Evolutionary conservation across 1,284 basidiomycete genomes (phyloP), one percentile per base, ranked within the genome.

Genomic region (Trametes versicolor): DNA sequence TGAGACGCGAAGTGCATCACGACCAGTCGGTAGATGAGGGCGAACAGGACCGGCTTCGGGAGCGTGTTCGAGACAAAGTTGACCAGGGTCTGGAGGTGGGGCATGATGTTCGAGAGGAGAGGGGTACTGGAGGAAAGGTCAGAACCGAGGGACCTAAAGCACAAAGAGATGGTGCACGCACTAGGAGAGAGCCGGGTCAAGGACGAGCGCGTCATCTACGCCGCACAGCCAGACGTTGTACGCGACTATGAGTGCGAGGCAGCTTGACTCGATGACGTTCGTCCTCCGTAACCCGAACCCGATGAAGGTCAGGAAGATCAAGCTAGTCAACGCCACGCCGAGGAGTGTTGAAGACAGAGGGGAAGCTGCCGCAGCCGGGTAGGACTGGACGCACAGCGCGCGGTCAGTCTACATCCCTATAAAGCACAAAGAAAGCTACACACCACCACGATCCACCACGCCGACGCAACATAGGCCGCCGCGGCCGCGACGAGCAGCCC

Each of bases 231-330:
- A 94, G 49, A 94, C 85, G 69, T 93, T 94, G 76, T 93, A 96
- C 17, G 94, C 93, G 39, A 97, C 85, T 75, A 96, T 94, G 49
- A 96, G 82, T 3, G 94, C 91, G 48, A 97, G 86, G 50, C 93
- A 89, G 17, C 91, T 90, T 2, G 96, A 96, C 77, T 99, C 96
- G 64, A 98, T 92, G 48, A 97, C 93, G 72, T 97, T 98, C 52
- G 96, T 98, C 57, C 95, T 86, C 61, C 95, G 87, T 65, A 96
- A 78, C 13, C 87, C 88, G 77, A 98, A 97, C 6, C 95, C 95
- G 69, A 98, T 97, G 68, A 94, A 85, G 2, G 93, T 95, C 43
- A 98, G 84, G 80, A 98, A 98, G 51, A 97, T 75, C 69, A 91
- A 82, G 9, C 84, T 83, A 0, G 90, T 91, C 64, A 89, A 72